Evolutionary conservation across 805 yeast species (phyloP), one percentile per base, ranked within the genome.

Genomic region (Candida tallmaniae): DNA sequence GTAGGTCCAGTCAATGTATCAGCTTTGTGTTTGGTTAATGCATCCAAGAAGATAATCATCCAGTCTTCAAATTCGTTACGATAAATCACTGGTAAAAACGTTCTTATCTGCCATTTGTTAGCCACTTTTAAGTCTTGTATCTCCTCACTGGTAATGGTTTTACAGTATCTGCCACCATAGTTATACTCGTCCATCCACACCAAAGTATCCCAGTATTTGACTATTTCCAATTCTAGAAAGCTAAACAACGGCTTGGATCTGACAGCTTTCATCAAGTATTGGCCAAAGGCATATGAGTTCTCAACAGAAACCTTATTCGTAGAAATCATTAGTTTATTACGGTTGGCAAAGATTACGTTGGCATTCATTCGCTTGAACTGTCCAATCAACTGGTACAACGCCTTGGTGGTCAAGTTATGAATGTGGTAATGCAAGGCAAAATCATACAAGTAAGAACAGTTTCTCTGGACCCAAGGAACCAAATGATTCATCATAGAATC

Each of bases 101-200:
- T 64, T 39, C 76, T 74, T 14, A 93, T 70, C 39, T 84, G 93
- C 98, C 98, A 93, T 31, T 78, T 59, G 38, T 74, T 73, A 31
- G 60, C 68, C 1, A 84, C 78, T 8, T 56, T 54, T 39, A 75
- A 54, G 19, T 60, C 56, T 45, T 73, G 78, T 4, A 56, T 48
- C 12, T 68, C 71, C 3, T 61, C 64, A 34, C 60, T 66, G 4
- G 68, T 58, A 32, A 76, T 71, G 35, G 65, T 64, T 13, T 50
- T 48, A 47, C 79, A 73, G 39, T 65, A 65, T 32, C 78, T 56
- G 5, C 98, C 99, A 27, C 94, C 83, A 56, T 70, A 88, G 51
- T 93, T 93, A 48, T 75, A 76, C 46, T 82, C 80, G 54, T 93
- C 96, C 95, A 90, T 84, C 97, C 97, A 94, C 2, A 93, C 62